A percentile compares a stretch with the other conserved stretches of the same genome.
phyloP scores from a whole-genome alignment of 2,329 filamentous ascomycete genomes.

The Fusarium sp. region DNA sequence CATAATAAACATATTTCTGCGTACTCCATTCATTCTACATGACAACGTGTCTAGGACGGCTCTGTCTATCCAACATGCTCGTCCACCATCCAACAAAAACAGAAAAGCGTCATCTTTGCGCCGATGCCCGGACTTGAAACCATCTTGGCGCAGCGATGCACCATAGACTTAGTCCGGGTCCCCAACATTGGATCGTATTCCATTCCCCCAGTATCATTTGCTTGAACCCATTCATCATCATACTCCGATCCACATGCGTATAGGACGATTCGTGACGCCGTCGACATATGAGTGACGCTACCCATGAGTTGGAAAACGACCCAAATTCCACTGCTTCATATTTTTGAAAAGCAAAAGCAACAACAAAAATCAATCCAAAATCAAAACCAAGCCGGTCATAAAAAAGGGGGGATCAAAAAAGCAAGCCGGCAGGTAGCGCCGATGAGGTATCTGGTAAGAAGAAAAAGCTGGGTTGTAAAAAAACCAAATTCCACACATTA shows the following conservation, averaged over 20 bases:
- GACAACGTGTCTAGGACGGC: constrained; percentile 39
- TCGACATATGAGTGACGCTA: constrained; percentile 41
- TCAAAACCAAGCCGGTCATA: constrained; percentile 18
- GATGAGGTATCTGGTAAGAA: constrained; percentile 45
- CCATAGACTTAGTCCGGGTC: constrained; percentile 6
- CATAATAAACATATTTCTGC: constrained; percentile 33
- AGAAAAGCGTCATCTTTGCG: constrained; percentile 41
- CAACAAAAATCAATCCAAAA: constrained; percentile 17
- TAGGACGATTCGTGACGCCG: constrained; percentile 42
- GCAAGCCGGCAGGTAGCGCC: constrained; percentile 33
- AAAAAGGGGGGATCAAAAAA: constrained; percentile 29
- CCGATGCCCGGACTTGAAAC: constrained; percentile 31
- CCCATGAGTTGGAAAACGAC: constrained; percentile 34
- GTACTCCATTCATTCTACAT: constrained; percentile 43
- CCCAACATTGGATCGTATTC: constrained; percentile 41
- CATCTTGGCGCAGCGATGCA: constrained; percentile 9
- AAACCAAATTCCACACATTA: constrained; percentile 33
- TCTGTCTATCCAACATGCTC: constrained; percentile 42
- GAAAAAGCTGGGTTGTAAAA: constrained; percentile 31
- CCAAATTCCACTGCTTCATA: constrained; percentile 29
- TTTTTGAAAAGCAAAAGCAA: constrained; percentile 24
- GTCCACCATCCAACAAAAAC: constrained; percentile 35
- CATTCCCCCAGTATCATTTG: constrained; percentile 35
- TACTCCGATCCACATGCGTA: constrained; percentile 48
- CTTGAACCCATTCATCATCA: constrained; percentile 40